Evolutionary conservation across 2,329 filamentous ascomycete genomes (phyloP), one percentile per base, ranked within the genome.

Genomic region (Aspergillus quadrilineatus): DNA sequence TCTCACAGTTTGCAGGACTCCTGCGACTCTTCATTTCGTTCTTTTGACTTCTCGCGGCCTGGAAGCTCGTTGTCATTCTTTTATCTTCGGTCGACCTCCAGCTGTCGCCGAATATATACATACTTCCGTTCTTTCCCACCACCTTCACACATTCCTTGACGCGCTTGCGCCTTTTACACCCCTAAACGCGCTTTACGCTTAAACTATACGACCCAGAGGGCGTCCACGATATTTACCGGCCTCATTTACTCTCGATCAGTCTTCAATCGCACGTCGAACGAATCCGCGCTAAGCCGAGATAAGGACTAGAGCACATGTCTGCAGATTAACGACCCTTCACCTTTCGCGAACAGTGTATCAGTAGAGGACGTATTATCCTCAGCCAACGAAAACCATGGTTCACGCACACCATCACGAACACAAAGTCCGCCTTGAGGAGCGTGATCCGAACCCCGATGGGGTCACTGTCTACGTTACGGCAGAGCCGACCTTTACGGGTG

Each of bases 391-490:
- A 41, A 55, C 26, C n/a, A 73, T 71, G 65, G 67, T 66, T 48
- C 70, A 72, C 57, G 68, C 65, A 44, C 70, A 72, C 61, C 69
- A 72, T 55, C 69, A 67, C 36, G 64, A 60, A 50, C 68, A 68
- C 57, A 63, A 46, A 43, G 64, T 58, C 54, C 59, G 50, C 53
- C 63, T 66, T 53, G 60, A 68, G 54, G 57, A 48, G 34, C 53
- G 64, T 42, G 54, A 48, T 29, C 53, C 55, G 36, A 52, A 47
- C 26, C 53, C 55, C 5, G 59, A 62, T 43, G 55, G 62, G 32
- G 47, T 57, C 10, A 69, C 81, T 41, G 75, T 84, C 42, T 81
- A 83, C 67, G 75, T 82, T 45, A 84, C 82, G 0, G 74, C 79
- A 30, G 63, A 75, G 22, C 74, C 79, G 53, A 84, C 82, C 39